Evolutionary conservation across 139 green algal genomes (phyloP), one percentile per base, ranked within the genome.

Genomic region (Ostreobium quekettii): DNA sequence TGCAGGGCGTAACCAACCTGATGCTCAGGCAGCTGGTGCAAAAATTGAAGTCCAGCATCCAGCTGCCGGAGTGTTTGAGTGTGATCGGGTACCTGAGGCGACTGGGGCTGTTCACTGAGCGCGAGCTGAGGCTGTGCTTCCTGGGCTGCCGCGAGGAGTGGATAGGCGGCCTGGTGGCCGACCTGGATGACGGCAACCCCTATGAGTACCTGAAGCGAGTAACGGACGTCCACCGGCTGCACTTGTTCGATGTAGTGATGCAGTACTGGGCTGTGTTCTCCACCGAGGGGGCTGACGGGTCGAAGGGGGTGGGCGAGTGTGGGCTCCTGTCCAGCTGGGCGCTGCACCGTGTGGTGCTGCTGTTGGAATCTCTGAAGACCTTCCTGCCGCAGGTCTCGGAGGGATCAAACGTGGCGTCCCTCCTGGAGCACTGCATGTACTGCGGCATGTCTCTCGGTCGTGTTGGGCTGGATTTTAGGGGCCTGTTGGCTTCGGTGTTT

Each of bases 171-270:
- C 60, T 94, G 68, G 70, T 95, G 3, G 79, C 76, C 0, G 92
- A 96, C 30, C 78, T 97, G 64, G 89, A 96, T 46, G 79, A 80
- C 22, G 24, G 19, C 8, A 65, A 84, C 67, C 61, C 79, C 0
- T 90, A 93, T 66, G 89, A 95, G 57, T 91, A 86, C 66, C 32
- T 98, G 1, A 97, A 97, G 82, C 78, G 84, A 30, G 67, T 98
- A 26, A 98, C 94, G 0, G 95, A 99, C 71, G 76, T 89, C 69
- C 89, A 97, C 73, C 83, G 95, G 39, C 81, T 97, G 74, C 91
- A 99, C 66, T 73, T 99, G n/a, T 98, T 97, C 70, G 95, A 99
- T 68, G 86, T 96, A 32, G 86, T 96, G 32, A 99, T 96, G 90
- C 93, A 99, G 84, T 99, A 96, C 81, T 66, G 87, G 0, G 91